Evolutionary conservation across 1,284 basidiomycete genomes (phyloP), one percentile per base, ranked within the genome.

Genomic region (Sanguinoderma infundibulare): DNA sequence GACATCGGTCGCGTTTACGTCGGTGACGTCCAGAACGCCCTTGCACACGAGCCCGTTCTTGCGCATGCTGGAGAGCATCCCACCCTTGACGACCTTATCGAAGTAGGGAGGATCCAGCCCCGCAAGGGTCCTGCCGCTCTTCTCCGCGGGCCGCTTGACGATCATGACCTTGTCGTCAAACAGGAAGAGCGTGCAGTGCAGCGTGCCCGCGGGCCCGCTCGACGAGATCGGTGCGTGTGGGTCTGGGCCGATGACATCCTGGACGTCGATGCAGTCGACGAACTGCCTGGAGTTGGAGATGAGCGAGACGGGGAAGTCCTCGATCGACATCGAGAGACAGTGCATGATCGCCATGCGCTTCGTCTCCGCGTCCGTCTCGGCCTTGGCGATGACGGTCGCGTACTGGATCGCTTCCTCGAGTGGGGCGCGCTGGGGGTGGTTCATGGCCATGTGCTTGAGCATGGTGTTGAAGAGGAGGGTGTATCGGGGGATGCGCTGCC

Each of bases 401-500:
- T 95, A 86, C 55, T 92, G 89, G 66, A 93, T 89, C 0, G 95
- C 95, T 70, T 96, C 93, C n/a, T 89, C 77, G 15, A 99, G 80
- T 69, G 91, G 92, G 3, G 84, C 81, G n/a, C 92, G 84, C 70
- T 96, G 94, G 1, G 86, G 82, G 68, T 96, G 94, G 49, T 82
- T 80, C 0, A 84, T 84, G 12, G 84, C 83, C 91, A 96, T 92
- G 70, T 91, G 85, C 75, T 95, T 95, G 69, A 95, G 82, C 90
- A 97, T 96, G 1, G 84, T 89, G 66, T 95, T 90, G 76, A 98
- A 94, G 65, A 99, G 83, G 26, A 99, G 82, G 2, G 95, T 98
- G 77, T 99, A 99, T 59, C 97, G 84, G 1, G 98, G 96, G 66
- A 99, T 95, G 30, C 98, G 90, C 75, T 99, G 98, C n/a, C 98